phyloP scores from a whole-genome alignment of 768 basidiomycete genomes.

The Dacryopinax primogenitus region DNA sequence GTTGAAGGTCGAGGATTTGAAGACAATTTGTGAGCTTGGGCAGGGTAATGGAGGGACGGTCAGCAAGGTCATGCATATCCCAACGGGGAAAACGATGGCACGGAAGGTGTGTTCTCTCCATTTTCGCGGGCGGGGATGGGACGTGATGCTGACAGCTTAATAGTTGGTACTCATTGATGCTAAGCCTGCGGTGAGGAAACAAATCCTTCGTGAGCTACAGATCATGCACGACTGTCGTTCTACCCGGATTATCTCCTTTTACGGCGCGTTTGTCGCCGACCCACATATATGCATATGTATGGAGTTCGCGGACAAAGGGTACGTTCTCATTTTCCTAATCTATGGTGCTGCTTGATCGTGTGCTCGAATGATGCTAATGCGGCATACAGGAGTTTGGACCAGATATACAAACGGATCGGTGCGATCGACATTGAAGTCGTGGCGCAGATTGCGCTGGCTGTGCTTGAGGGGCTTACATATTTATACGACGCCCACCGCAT shows the following conservation, averaged over 20 bases:
- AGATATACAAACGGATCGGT: conserved; percentile 92
- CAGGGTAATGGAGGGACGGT: conserved; percentile 97
- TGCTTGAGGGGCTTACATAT: conserved; percentile 89
- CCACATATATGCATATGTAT: conserved; percentile 99
- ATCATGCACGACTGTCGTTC: conserved; percentile 98
- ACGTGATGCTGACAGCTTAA: not conserved
- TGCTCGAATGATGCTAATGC: conserved; percentile 9
- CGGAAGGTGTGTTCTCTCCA: conserved; percentile 60
- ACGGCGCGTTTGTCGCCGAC: conserved; percentile 90
- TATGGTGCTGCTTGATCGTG: not conserved
- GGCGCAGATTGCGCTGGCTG: conserved; percentile 85
- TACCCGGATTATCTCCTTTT: conserved; percentile 90
- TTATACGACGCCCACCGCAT: conserved; percentile 95
- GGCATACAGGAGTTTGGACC: conserved; percentile 43
- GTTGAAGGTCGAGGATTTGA: conserved; percentile 77
- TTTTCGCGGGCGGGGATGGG: not conserved
- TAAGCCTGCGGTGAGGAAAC: conserved; percentile 90
- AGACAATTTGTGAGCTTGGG: conserved; percentile 80
- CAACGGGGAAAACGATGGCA: conserved; percentile 88
- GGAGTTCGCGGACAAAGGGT: conserved; percentile 92
- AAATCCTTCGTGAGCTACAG: conserved; percentile 92
- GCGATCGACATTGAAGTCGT: conserved; percentile 87
- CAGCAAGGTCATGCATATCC: conserved; percentile 85
- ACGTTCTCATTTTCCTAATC: conserved; percentile 19
- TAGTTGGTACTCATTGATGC: conserved; percentile 94